These are phyloP conservation scores for Carex scoparia DNA, from an alignment of 176 grass and related monocot genomes.

Conservation along the genomic window DNA sequence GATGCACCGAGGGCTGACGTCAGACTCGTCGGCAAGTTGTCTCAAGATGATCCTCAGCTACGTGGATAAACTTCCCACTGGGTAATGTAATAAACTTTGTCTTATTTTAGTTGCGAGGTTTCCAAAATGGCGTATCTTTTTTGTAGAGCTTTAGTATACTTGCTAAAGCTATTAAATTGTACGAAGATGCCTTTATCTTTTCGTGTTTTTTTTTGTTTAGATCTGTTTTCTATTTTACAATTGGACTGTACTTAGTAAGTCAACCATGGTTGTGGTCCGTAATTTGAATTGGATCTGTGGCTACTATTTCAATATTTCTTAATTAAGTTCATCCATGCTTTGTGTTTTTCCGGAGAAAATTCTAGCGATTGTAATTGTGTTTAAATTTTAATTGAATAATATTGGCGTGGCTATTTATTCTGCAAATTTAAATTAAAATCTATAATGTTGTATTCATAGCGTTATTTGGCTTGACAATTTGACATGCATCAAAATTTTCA, in stretches of 20 bases:
- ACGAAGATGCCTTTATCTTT: neutral
- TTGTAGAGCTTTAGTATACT: neutral
- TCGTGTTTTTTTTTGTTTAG: neutral
- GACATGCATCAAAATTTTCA: neutral
- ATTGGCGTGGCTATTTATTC: neutral
- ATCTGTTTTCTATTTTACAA: neutral
- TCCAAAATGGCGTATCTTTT: constrained; percentile 6
- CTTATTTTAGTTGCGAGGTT: neutral
- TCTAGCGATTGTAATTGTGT: neutral
- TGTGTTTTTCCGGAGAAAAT: neutral
- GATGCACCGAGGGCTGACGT: constrained; percentile 72
- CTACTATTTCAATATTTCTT: neutral
- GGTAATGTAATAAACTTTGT: constrained; percentile 33
- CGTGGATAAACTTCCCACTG: constrained; percentile 86
- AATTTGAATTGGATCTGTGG: constrained; percentile 2
- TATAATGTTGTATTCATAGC: neutral
- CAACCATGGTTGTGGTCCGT: neutral
- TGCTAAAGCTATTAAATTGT: neutral
- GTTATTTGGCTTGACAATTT: neutral
- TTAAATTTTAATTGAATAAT: neutral
- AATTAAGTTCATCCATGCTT: neutral
- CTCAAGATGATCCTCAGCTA: constrained; percentile 94
- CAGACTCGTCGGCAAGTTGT: constrained; percentile 38
- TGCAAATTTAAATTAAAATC: neutral
- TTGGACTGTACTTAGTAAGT: constrained; percentile 20